Evolutionary conservation across 73 alveolate species (phyloP), one percentile per base, ranked within the genome.

Genomic region (Loxodes magnus): DNA sequence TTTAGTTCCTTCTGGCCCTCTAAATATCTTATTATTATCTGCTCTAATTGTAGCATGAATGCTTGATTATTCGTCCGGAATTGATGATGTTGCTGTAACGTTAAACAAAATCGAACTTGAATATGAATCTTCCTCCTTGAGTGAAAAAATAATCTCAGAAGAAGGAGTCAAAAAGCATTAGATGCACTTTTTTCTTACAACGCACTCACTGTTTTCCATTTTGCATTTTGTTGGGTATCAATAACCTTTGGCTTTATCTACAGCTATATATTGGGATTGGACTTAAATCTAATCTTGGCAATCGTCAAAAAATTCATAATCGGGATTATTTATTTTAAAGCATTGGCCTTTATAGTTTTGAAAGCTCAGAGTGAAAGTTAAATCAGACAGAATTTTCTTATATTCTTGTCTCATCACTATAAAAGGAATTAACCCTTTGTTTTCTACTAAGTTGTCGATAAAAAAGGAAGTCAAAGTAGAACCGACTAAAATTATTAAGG

Each of bases 81-180:
- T 39, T 39, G 53, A 39, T 15, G 53, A 39, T 17, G 21, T 7
- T 9, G 53, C 14, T 39, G 51, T 39, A 2, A 39, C 33, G 7
- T 39, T 10, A 10, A 39, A 10, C 7, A 15, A n/a, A 39, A 39
- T 39, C 1, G 10, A n/a, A 15, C 37, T 15, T 17, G 53, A n/a
- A 39, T 39, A 39, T n/a, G 37, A 17, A 17, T n/a, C 9, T 15
- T 7, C 0, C 2, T 39, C 53, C 1, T n/a, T 17, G 1, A 39
- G 9, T 1, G 53, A 10, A 15, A 15, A n/a, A 15, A 9, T 17
- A 1, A 39, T 12, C 21, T 39, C 9, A 9, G 53, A 23, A n/a
- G 37, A 23, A 15, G 53, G 10, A 17, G 14, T 15, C 37, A 39
- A 15, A 0, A 19, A 17, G 15, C 53, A 39, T n/a, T 2, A 10